Evolutionary conservation across 208 protist genomes (phyloP), one percentile per base, ranked within the genome.

Genomic region (Leishmania mexicana): DNA sequence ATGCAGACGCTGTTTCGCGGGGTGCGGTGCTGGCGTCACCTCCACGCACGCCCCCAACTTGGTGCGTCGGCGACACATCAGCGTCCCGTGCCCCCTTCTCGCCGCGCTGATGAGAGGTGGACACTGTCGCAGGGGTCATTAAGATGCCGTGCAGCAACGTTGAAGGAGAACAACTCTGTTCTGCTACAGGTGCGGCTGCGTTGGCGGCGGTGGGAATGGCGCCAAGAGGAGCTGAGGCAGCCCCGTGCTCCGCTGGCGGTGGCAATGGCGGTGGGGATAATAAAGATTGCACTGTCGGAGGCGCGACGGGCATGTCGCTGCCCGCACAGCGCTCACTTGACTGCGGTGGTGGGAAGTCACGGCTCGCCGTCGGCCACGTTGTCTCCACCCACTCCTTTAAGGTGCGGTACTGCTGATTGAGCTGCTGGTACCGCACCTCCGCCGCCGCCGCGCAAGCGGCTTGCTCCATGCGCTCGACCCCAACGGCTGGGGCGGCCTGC

Each of bases 341-440:
- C 68, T 73, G 42, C 68, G 17, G 3, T 31, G n/a, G 19, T 24
- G 28, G 35, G 0, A 47, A 73, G 21, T 15, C 68, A 2, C 28
- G 24, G 53, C 68, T 62, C 5, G 31, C 73, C 15, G 51, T 28
- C 31, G 51, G 13, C 47, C 73, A 58, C 51, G 19, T 21, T 13
- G 73, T 21, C 51, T 62, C 31, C 73, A 62, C 71, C 42, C 28
- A 62, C 49, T 76, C 73, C 73, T 62, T 54, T 45, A 76, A 62
- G 31, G 51, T n/a, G 51, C 47, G 31, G 21, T 76, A 76, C 31
- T 28, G 73, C 73, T 76, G 42, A 40, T 60, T 15, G 7, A 76
- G 73, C 21, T 76, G 49, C 49, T 76, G 73, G 35, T 53, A 60
- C 10, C 40, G 74, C 31, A 49, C 74, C 74, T 78, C 75, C 53